These are phyloP conservation scores for Eucalyptus regnans DNA, from an alignment of 345 rosid species.

Conservation along the genomic window DNA sequence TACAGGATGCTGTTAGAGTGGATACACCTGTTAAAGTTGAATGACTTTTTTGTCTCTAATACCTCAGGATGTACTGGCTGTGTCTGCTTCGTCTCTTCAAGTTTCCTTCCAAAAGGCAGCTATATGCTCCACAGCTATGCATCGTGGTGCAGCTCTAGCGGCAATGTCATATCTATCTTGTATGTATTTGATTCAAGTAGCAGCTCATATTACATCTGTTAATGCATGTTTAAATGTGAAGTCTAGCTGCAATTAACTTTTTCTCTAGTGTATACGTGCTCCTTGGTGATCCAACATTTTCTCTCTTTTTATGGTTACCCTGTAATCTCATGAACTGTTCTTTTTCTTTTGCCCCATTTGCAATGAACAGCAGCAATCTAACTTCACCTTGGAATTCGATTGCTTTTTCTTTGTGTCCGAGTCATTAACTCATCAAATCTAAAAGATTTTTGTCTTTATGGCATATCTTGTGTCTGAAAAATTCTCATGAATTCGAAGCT, in stretches of 20 bases:
- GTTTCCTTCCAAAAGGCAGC: conserved; percentile 95
- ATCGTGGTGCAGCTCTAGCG: conserved; percentile 91
- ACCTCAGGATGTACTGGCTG: conserved; percentile 67
- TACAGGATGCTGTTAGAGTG: background rate
- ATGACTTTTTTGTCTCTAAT: background rate
- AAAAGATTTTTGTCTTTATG: background rate
- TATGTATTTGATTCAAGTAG: conserved; percentile 13
- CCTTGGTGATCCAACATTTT: background rate
- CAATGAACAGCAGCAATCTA: background rate
- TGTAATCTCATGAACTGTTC: background rate
- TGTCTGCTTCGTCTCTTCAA: conserved; percentile 71
- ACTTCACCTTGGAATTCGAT: background rate
- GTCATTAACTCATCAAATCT: background rate
- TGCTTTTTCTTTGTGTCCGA: background rate
- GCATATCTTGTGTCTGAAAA: background rate
- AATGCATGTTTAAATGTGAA: background rate
- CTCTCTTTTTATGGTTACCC: background rate
- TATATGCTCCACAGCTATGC: conserved; percentile 98
- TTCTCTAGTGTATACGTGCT: background rate
- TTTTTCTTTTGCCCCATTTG: background rate
- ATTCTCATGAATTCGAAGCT: background rate
- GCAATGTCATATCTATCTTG: conserved; percentile 95
- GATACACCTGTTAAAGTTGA: background rate
- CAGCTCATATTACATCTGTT: background rate
- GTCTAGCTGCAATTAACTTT: background rate